Conservation (phyloP, 177 flowering plant genomes). For the Vitis hybrid region DNA sequence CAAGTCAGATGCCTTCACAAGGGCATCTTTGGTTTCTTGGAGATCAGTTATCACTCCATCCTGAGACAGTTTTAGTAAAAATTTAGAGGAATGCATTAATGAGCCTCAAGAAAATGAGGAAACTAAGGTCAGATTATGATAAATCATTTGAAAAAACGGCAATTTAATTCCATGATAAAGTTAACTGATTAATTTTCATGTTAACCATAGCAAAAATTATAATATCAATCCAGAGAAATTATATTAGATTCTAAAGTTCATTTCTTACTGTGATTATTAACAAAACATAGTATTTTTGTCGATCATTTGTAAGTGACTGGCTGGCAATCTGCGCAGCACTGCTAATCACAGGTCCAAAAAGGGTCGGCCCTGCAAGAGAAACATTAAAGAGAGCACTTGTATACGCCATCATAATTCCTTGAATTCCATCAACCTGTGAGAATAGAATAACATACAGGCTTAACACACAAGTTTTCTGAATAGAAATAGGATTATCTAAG, state of each 20-base stretch:
- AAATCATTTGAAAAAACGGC: background rate
- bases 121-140: background rate
- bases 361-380: constrained; percentile 90
- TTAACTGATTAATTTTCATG: background rate
- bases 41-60: constrained; percentile 99
- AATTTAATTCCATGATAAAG: background rate
- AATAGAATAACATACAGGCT: constrained; percentile 6
- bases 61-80: constrained; percentile 31
- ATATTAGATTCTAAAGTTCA: background rate
- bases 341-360: constrained; percentile 83
- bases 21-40: constrained; percentile 92
- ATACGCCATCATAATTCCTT: constrained; percentile 84
- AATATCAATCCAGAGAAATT: background rate
- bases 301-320: constrained; percentile 53
- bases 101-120: background rate
- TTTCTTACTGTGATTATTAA: constrained; percentile 78
- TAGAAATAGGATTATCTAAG: background rate
- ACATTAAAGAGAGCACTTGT: constrained; percentile 78
- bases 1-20: constrained; percentile 89
- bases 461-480: background rate
- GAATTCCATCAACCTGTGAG: constrained; percentile 82
- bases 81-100: background rate
- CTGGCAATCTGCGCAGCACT: constrained; percentile 72
- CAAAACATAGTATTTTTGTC: constrained; percentile 70
- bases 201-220: too few species aligned